Evolutionary conservation across 257 asterid species (phyloP).

Genomic region (Lavandula angustifolia): DNA sequence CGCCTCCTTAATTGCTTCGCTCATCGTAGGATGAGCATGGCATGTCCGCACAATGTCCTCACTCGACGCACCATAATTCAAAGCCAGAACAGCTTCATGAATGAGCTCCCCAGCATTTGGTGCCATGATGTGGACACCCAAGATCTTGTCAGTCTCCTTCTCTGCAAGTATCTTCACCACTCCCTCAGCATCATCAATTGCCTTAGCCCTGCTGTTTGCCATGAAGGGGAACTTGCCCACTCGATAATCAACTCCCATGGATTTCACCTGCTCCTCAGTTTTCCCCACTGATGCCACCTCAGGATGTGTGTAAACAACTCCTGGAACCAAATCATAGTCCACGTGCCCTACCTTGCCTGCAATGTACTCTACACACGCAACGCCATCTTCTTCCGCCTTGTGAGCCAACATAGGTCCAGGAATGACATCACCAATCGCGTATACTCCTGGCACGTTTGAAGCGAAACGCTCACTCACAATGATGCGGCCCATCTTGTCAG

Average conservation of each 20-base stretch:
- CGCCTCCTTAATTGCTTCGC: slow-evolving; percentile 96
- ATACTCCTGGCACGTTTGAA: no score
- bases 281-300: slow-evolving; percentile 97
- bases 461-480: no score
- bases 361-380: slow-evolving; percentile 85
- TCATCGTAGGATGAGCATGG: slow-evolving; percentile 98
- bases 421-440: no score
- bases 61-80: slow-evolving; percentile 91
- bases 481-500: no score
- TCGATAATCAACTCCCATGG: slow-evolving; percentile 67
- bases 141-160: slow-evolving; percentile 83
- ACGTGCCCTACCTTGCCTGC: slow-evolving; percentile 94
- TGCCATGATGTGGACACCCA: slow-evolving; percentile 92
- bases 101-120: slow-evolving; percentile 96
- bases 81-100: slow-evolving; percentile 90
- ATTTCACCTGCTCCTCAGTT: slow-evolving; percentile 92
- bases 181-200: slow-evolving; percentile 93
- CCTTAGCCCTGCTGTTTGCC: slow-evolving; percentile 97
- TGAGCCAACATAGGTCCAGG: slow-evolving; percentile 99
- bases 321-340: slow-evolving; percentile 91
- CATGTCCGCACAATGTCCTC: slow-evolving; percentile 97
- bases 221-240: slow-evolving; percentile 87
- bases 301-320: slow-evolving; percentile 87
- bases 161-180: slow-evolving; percentile 86
- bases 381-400: slow-evolving; percentile 96